Percentiles rank a stretch among this genome's conserved stretches.
These are phyloP conservation scores for Naganishia vaughanmartiniae DNA, from an alignment of 768 basidiomycete species.

Conservation along the genomic window DNA sequence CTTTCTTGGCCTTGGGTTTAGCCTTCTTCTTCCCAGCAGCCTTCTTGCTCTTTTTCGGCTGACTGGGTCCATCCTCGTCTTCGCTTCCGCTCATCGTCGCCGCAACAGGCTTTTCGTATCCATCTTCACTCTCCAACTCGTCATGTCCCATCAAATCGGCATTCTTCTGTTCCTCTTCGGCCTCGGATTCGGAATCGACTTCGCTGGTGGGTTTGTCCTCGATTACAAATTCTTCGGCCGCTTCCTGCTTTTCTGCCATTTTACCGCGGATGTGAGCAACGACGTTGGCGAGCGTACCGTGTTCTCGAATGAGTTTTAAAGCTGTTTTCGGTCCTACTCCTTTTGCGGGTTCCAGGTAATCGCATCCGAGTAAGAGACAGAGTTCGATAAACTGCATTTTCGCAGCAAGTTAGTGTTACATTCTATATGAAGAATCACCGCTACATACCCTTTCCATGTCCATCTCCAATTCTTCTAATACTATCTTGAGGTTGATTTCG, in stretches of 20 bases:
- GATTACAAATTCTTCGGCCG: constrained; percentile 34
- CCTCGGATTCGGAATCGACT: constrained; percentile 35
- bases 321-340: constrained; percentile 95
- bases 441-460: constrained; percentile 73
- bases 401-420: background rate
- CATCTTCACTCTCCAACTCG: constrained; percentile 36
- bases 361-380: constrained; percentile 93
- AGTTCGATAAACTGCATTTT: constrained; percentile 80
- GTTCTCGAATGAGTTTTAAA: constrained; percentile 82
- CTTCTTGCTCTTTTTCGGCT: constrained; percentile 60
- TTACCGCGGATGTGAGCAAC: constrained; percentile 76
- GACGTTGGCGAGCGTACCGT: constrained; percentile 68
- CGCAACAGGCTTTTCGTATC: constrained; percentile 26
- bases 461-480: constrained; percentile 86
- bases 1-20: constrained; percentile 48
- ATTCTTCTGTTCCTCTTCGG: constrained; percentile 30
- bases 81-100: constrained; percentile 49
- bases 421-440: background rate
- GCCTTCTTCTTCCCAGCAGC: constrained; percentile 54
- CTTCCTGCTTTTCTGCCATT: constrained; percentile 55
- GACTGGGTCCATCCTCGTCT: constrained; percentile 48
- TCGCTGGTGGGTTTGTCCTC: constrained; percentile 41
- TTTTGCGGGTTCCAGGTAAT: constrained; percentile 98
- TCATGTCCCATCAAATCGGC: constrained; percentile 29
- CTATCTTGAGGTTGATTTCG: constrained; percentile 78